Evolutionary conservation across 257 asterid genomes (phyloP).

Genomic region (Hygrophila difformis): DNA sequence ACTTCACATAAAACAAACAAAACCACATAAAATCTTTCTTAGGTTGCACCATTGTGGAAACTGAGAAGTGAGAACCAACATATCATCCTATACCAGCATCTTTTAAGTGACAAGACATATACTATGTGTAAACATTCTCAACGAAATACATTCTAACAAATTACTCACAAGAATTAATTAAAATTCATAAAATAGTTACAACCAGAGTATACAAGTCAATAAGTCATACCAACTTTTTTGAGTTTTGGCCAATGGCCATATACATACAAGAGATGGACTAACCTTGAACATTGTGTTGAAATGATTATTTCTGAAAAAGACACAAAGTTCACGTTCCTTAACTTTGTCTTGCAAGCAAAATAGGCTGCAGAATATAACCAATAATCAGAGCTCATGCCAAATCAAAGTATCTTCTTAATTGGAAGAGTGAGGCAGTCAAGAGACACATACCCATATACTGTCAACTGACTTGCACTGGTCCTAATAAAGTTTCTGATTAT

Average conservation of each 20-base stretch:
- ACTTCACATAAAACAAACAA: no score
- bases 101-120: no score
- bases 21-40: no score
- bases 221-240: not conserved
- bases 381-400: slow-evolving; percentile 18
- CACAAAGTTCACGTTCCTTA: slow-evolving; percentile 90
- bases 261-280: slow-evolving; percentile 9
- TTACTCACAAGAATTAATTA: no score
- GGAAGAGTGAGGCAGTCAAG: slow-evolving; percentile 13
- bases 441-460: slow-evolving; percentile 67
- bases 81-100: no score
- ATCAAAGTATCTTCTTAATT: slow-evolving; percentile 14
- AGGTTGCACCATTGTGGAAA: no score
- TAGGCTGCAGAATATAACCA: slow-evolving; percentile 45
- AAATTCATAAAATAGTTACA: no score
- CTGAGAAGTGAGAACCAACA: no score
- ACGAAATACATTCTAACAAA: no score
- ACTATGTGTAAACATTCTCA: no score
- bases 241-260: no score
- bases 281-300: slow-evolving; percentile 99
- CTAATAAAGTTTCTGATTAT: slow-evolving; percentile 55
- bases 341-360: slow-evolving; percentile 81
- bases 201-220: no score
- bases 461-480: slow-evolving; percentile 90
- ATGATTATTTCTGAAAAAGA: slow-evolving; percentile 95